Evolutionary conservation across 2,329 filamentous ascomycete genomes (phyloP), one percentile per base, ranked within the genome.

Genomic region (Nemania abortiva): DNA sequence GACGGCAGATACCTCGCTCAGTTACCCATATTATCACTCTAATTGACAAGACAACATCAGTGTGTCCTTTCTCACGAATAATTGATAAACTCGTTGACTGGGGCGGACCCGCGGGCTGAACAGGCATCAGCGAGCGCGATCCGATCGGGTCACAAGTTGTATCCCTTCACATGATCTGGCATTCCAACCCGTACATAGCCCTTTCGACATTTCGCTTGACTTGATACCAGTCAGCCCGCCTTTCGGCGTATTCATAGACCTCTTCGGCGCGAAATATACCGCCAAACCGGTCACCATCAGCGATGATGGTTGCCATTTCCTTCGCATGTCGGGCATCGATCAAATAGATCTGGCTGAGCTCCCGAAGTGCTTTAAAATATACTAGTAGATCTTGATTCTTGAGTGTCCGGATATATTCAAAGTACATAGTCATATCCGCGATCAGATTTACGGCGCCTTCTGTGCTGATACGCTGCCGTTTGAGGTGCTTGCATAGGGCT

Each of bases 181-280:
- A 99, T 69, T 96, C 95, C 79, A 97, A 89, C 4, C 96, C 96
- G 82, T 98, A 98, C 94, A 99, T 98, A 70, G 94, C 94, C 81
- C 92, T 91, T 84, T 99, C 96, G 6, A 99, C 96, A 71, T 94
- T 90, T 72, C 88, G 89, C 83, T 92, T 92, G 11, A 99, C 93
- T 74, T 91, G 87, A 79, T 96, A 97, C 96, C 96, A 99, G 82
- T 99, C 96, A 58, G 95, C 95, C 74, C 96, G 86, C 73, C 96
- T 85, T 81, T 98, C 94, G 1, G 95, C 96, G 83, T 97, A 99
- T 84, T 98, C 95, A 77, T 97, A 97, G 3, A 98, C 96, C 83
- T 99, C 96, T 80, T 99, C 96, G 0, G 95, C 93, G 22, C 95
- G 88, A 77, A 98, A 98, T 57, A 99, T 92, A 13, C 96, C 96